These are phyloP conservation scores for Solanum gracilifrons DNA, from an alignment of 257 asterid species.

Conservation along the genomic window DNA sequence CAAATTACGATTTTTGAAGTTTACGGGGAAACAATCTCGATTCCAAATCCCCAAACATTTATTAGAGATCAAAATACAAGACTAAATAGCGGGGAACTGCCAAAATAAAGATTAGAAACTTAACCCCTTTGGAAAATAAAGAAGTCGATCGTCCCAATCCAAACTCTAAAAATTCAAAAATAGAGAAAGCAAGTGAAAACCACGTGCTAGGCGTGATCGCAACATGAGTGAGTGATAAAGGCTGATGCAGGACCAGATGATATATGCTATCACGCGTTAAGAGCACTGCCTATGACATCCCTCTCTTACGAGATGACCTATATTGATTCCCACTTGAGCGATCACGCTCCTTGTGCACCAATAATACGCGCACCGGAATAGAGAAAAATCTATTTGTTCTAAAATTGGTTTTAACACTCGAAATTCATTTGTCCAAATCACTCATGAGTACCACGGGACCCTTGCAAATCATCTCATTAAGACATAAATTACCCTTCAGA, in stretches of 20 bases:
- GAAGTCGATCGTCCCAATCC: not conserved
- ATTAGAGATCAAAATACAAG: too few relatives aligned
- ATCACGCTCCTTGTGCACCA: not conserved
- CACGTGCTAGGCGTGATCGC: not conserved
- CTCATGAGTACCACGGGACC: not conserved
- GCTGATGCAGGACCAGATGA: too few relatives aligned
- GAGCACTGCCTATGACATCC: not conserved
- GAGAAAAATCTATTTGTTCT: not conserved
- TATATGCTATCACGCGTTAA: not conserved
- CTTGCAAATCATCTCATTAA: not conserved
- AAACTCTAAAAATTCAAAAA: not conserved
- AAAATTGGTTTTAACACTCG: not conserved
- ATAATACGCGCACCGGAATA: too few relatives aligned
- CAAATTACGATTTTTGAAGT: not conserved
- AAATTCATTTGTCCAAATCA: not conserved
- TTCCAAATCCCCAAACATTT: not conserved
- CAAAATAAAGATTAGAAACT: not conserved
- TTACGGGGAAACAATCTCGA: not conserved
- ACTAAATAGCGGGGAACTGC: not conserved
- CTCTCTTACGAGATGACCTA: not conserved
- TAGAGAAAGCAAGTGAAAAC: not conserved
- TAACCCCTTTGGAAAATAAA: not conserved
- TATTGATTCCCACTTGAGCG: not conserved
- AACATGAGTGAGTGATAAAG: not conserved
- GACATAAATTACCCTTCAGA: not conserved